Evolutionary conservation across 306 rosid genomes (phyloP).

Genomic region (Cucurbita pepo): DNA sequence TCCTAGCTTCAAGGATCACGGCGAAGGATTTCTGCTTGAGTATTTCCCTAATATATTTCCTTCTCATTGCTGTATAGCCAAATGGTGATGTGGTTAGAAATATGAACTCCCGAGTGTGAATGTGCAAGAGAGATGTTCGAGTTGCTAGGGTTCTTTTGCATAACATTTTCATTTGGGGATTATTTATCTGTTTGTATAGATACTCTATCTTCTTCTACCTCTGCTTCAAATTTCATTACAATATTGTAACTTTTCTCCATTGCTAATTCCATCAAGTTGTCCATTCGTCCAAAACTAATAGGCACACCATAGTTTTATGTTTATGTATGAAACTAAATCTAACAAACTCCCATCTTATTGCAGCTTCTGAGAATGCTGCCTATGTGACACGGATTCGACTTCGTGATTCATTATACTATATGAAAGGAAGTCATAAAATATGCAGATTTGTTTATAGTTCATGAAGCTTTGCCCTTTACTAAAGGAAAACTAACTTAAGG

Average conservation of each 20-base stretch:
- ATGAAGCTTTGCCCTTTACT: not conserved
- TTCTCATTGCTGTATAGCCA: conserved; percentile 36
- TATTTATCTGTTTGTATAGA: conserved; percentile 8
- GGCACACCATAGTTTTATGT: not conserved
- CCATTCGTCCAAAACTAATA: not conserved
- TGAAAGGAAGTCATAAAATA: not conserved
- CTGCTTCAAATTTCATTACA: not conserved
- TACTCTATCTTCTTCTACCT: conserved; percentile 6
- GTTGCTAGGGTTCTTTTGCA: conserved; percentile 9
- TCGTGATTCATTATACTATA: not conserved
- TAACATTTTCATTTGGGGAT: conserved; percentile 4
- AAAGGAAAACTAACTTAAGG: not conserved
- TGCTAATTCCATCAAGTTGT: not conserved
- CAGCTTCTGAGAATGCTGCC: not conserved
- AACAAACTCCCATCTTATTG: not conserved
- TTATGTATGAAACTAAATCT: not conserved
- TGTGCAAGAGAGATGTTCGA: conserved; percentile 22
- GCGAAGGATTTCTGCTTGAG: not conserved
- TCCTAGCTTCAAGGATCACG: not conserved
- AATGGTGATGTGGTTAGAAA: conserved; percentile 19
- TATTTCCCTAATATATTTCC: not conserved
- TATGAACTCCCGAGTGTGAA: conserved; percentile 25
- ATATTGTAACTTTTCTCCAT: not conserved
- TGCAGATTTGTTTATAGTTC: not conserved
- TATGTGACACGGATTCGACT: not conserved